Evolutionary conservation across 2,329 filamentous ascomycete species (phyloP).

Genomic region (Ophiostoma populinum): DNA sequence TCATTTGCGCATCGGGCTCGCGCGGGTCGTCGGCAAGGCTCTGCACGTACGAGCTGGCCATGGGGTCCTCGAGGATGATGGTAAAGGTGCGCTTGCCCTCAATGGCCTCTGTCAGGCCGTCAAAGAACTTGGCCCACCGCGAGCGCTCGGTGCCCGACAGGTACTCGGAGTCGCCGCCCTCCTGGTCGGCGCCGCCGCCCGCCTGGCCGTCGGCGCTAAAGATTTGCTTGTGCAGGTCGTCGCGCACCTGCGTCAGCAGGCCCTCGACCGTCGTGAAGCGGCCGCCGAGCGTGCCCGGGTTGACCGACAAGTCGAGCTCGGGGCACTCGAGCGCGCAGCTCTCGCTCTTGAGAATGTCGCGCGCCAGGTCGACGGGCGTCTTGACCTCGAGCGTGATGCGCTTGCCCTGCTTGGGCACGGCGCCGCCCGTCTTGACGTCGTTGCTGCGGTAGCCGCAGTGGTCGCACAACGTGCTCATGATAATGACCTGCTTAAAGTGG

Average conservation of each 20-base stretch:
- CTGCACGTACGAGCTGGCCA: slow-evolving; percentile 89
- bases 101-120: slow-evolving; percentile 58
- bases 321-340: slow-evolving; percentile 75
- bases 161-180: slow-evolving; percentile 59
- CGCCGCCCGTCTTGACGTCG: slow-evolving; percentile 94
- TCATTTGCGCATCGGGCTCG: slow-evolving; percentile 59
- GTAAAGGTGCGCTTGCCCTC: slow-evolving; percentile 65
- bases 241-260: slow-evolving; percentile 76
- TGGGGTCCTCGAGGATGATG: slow-evolving; percentile 67
- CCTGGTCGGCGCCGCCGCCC: slow-evolving; percentile 37
- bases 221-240: slow-evolving; percentile 75
- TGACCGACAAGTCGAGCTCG: slow-evolving; percentile 72
- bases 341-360: slow-evolving; percentile 94
- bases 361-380: slow-evolving; percentile 54
- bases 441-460: slow-evolving; percentile 88
- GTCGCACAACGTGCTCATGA: slow-evolving; percentile 89
- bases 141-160: slow-evolving; percentile 43
- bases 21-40: slow-evolving; percentile 61
- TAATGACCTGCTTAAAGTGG: slow-evolving; percentile 90
- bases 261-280: slow-evolving; percentile 96
- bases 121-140: slow-evolving; percentile 72
- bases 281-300: slow-evolving; percentile 85
- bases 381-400: slow-evolving; percentile 64
- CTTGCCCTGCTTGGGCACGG: slow-evolving; percentile 70
- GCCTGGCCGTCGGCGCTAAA: slow-evolving; percentile 36